phyloP scores from a whole-genome alignment of 441 rosid species.

The Erodium trifolium region DNA sequence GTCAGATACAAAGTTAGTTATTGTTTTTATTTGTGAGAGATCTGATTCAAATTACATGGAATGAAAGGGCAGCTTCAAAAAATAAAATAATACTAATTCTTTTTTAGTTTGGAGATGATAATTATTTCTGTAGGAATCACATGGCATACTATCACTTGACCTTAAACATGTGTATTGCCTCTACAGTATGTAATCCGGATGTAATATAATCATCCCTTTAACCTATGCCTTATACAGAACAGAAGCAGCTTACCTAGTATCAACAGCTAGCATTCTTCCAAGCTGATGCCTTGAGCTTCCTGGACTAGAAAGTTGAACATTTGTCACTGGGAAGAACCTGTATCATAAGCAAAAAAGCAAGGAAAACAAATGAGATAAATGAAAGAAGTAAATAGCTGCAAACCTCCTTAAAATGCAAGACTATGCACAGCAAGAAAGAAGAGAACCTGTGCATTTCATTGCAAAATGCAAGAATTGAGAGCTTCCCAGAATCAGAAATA shows the following conservation, averaged over 20 bases:
- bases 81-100: too few relatives aligned
- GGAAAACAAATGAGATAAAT: constrained; percentile 6
- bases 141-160: too few relatives aligned
- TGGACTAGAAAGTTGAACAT: constrained; percentile 71
- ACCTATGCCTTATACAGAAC: not conserved
- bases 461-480: constrained; percentile 78
- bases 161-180: too few relatives aligned
- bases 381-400: not conserved
- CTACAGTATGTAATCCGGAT: too few relatives aligned
- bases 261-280: constrained; percentile 81
- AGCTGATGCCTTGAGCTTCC: constrained; percentile 75
- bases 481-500: constrained; percentile 96
- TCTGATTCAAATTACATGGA: not conserved
- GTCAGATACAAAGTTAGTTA: not conserved
- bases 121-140: too few relatives aligned
- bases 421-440: constrained; percentile 18
- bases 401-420: constrained; percentile 15
- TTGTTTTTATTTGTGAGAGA: not conserved
- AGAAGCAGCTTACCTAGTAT: constrained; percentile 53
- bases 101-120: too few relatives aligned
- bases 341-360: constrained; percentile 23
- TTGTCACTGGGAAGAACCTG: constrained; percentile 84
- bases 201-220: too few relatives aligned
- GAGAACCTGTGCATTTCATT: constrained; percentile 93
- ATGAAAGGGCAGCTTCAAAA: not conserved